Conservation (phyloP, 164 flowering plant species). For the Chimonanthus praecox region DNA sequence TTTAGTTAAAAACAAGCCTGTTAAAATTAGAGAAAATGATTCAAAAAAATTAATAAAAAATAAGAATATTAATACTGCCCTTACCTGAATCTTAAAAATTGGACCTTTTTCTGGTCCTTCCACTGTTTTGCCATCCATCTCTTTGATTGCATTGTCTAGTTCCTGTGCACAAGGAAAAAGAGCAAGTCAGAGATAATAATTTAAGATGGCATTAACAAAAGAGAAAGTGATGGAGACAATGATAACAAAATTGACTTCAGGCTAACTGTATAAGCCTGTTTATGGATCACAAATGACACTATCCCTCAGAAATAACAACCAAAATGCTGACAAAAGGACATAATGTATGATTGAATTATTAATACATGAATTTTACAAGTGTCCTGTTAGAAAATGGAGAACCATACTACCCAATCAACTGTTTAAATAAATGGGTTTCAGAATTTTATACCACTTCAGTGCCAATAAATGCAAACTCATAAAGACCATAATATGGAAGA, state of each 20-base stretch:
- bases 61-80: not conserved
- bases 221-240: not conserved
- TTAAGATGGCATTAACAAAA: not conserved
- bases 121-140: slow-evolving; percentile 30
- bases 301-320: not conserved
- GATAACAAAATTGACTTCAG: not conserved
- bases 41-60: not conserved
- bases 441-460: not conserved
- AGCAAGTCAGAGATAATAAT: not conserved
- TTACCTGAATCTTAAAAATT: slow-evolving; percentile 23
- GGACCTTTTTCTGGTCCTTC: slow-evolving; percentile 29
- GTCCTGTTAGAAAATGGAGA: too few species aligned
- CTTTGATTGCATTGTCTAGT: slow-evolving; percentile 36
- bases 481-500: not conserved
- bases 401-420: not conserved
- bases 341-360: not conserved
- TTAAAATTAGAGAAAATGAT: not conserved
- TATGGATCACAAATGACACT: not conserved
- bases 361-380: not conserved
- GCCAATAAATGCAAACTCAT: slow-evolving; percentile 3
- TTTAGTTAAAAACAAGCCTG: not conserved
- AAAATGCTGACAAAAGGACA: not conserved
- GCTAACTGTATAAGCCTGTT: not conserved
- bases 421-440: not conserved
- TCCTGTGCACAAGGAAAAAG: slow-evolving; percentile 19